Evolutionary conservation across 176 grass and related monocot species (phyloP), one percentile per base, ranked within the genome.

Genomic region (Avena atlantica): DNA sequence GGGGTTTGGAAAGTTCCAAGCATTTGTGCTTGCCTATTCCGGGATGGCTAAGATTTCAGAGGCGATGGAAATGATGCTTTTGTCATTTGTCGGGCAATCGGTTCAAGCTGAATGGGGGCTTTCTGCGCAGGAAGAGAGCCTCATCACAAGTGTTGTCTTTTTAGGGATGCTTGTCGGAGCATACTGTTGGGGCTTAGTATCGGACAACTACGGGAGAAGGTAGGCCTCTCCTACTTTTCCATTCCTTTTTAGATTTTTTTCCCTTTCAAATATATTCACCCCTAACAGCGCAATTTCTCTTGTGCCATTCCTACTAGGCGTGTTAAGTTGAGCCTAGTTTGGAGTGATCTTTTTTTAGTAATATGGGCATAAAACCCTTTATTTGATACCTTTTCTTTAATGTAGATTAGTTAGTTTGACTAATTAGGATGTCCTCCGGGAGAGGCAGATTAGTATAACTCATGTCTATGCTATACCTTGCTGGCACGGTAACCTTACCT

Each of bases 11-110:
- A 98, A 98, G 52, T 98, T 98, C 82, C 96, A 98, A 29, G 89
- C 77, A 6, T 95, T 98, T 40, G 93, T 98, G 21, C 96, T 98
- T 50, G 90, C 88, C 13, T 98, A 98, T 80, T 90, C 96, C 4
- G 96, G 93, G 51, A 98, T 98, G 96, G 96, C 91, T 34, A 95
- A 95, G 90, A 93, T 95, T 62, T 94, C 96, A 8, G 96, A 98
- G 70, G 96, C 96, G 78, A 98, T 98, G 96, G 93, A 98, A 71
- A 92, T 98, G 92, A 98, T 98, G 96, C 96, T 98, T 83, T 78
- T 98, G 53, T 98, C 96, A 14, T 98, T 98, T 87, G 92, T 98
- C 60, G 96, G 96, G 20, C 90, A 94, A 29, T 92, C 93, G 5
- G 96, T 98, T 88, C 93, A 94, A 67, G 79, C 90, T 63, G 91